A percentile compares a stretch with the other conserved stretches of the same genome.
Evolutionary conservation across 306 rosid genomes (phyloP).

Genomic region (Fragaria nilgerrensis): DNA sequence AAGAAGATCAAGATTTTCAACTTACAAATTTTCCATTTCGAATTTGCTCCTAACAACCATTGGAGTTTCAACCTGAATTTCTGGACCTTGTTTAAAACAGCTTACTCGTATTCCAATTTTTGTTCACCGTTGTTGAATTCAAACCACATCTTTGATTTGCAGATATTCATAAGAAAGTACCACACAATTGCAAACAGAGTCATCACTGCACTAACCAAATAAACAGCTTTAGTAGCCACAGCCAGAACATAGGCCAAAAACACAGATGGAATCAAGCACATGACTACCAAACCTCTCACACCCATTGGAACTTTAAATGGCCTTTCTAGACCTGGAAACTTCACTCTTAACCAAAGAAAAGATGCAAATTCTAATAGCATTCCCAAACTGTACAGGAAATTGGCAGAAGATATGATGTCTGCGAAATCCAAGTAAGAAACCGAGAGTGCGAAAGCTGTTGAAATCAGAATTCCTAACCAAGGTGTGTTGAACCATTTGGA

Average conservation of each 20-base stretch:
- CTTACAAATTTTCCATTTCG: no score
- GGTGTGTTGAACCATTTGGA: slow-evolving; percentile 72
- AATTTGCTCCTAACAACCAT: no score
- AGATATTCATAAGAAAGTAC: slow-evolving; percentile 34
- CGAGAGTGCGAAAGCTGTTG: slow-evolving; percentile 47
- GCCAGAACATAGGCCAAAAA: slow-evolving; percentile 60
- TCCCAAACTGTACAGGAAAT: slow-evolving; percentile 86
- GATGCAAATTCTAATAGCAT: slow-evolving; percentile 83
- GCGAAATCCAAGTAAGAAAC: slow-evolving; percentile 45
- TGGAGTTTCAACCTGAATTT: no score
- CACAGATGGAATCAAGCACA: slow-evolving; percentile 69
- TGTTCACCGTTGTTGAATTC: slow-evolving; percentile 18
- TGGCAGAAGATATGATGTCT: slow-evolving; percentile 63
- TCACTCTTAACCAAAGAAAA: slow-evolving; percentile 56
- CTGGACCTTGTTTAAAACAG: no score
- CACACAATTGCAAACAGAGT: slow-evolving; percentile 33
- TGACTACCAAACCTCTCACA: slow-evolving; percentile 38
- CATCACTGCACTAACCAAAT: slow-evolving; percentile 41
- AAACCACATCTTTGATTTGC: slow-evolving; percentile 35
- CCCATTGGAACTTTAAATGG: slow-evolving; percentile 65
- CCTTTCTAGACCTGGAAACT: slow-evolving; percentile 46
- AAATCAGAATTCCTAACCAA: slow-evolving; percentile 69
- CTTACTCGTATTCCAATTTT: not conserved
- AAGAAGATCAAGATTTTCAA: no score
- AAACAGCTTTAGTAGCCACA: slow-evolving; percentile 48